A percentile compares a stretch with the other conserved stretches of the same genome.
Evolutionary conservation across 1,139 yeast species (phyloP).

Genomic region (Kluyveromyces sp.): DNA sequence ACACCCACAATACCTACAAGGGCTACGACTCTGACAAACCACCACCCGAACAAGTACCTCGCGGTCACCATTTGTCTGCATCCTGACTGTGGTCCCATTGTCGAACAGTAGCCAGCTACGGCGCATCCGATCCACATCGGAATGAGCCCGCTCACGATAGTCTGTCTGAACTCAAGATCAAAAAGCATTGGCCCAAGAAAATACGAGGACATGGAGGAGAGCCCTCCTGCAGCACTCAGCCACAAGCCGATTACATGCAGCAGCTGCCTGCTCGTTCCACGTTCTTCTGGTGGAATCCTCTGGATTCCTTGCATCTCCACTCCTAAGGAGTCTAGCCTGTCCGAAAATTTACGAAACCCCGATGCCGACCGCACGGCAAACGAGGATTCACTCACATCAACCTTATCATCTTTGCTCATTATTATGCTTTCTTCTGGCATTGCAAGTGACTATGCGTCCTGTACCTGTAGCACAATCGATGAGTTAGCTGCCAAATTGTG

Average conservation of each 20-base stretch:
- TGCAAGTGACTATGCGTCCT: too few species aligned
- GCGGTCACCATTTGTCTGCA: conserved; percentile 82
- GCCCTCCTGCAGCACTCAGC: conserved; percentile 79
- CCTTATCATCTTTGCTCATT: background rate
- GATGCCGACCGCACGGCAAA: background rate
- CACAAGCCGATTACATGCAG: conserved; percentile 66
- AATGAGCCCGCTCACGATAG: conserved; percentile 52
- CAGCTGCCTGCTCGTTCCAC: conserved; percentile 50
- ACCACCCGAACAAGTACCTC: conserved; percentile 74
- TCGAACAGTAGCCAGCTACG: conserved; percentile 73
- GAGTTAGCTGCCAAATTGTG: too few species aligned
- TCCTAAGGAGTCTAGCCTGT: conserved; percentile 44
- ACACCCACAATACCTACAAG: conserved; percentile 65
- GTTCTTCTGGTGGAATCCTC: conserved; percentile 62
- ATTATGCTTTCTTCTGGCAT: background rate
- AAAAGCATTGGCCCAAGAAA: conserved; percentile 67
- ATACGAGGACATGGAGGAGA: conserved; percentile 78
- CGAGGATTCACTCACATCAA: background rate
- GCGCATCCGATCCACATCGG: conserved; percentile 63
- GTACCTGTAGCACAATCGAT: too few species aligned
- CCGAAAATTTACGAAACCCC: conserved; percentile 17
- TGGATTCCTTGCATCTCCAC: conserved; percentile 81
- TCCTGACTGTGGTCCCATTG: conserved; percentile 85
- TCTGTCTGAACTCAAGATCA: conserved; percentile 57
- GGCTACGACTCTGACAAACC: conserved; percentile 69